phyloP scores from a whole-genome alignment of 345 rosid genomes.

The Populus simonii region DNA sequence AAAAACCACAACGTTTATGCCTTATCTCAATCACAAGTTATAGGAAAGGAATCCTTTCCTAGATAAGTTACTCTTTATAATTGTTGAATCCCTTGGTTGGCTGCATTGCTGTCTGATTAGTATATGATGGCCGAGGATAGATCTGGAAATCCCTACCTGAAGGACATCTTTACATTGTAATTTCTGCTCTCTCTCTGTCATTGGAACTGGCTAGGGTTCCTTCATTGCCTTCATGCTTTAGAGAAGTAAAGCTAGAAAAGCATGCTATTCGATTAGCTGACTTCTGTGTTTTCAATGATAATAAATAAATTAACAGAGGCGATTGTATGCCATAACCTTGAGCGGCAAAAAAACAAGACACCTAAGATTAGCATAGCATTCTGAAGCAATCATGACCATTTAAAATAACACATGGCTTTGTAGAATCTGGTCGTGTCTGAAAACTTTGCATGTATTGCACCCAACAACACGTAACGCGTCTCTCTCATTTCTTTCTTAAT shows the following conservation, averaged over 20 bases:
- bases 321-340: not conserved
- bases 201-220: not conserved
- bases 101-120: not conserved
- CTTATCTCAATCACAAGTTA: not conserved
- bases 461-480: conserved; percentile 41
- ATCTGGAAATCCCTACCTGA: not conserved
- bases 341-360: conserved; percentile 32
- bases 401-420: conserved; percentile 16
- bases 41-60: not conserved
- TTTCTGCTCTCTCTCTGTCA: not conserved
- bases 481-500: conserved; percentile 1
- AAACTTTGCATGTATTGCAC: conserved; percentile 3
- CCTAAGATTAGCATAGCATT: conserved; percentile 19
- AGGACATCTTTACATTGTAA: not conserved
- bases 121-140: not conserved
- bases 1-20: not conserved
- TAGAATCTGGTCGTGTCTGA: conserved; percentile 19
- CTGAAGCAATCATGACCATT: conserved; percentile 7
- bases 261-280: not conserved
- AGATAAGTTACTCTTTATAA: not conserved
- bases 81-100: not conserved
- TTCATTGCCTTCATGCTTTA: not conserved
- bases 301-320: not conserved
- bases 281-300: not conserved
- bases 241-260: not conserved